Evolutionary conservation across 805 yeast species (phyloP), one percentile per base, ranked within the genome.

Genomic region (Jamesozyma jinghongensis): DNA sequence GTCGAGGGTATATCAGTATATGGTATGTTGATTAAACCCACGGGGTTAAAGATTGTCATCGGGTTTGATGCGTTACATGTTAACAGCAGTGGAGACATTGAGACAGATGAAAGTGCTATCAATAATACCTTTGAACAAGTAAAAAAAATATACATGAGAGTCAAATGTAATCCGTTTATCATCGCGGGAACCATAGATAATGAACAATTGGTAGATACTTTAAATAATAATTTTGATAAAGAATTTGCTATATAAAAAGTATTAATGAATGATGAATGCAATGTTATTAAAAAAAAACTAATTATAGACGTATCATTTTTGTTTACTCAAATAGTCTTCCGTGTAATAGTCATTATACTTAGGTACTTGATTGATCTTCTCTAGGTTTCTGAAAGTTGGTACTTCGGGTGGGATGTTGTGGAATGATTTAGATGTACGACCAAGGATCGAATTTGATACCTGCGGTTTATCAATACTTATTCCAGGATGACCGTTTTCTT

Each of bases 361-460:
- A 1, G 74, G 63, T 11, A 73, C 63, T 17, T 65, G 62, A 40
- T 65, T 65, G 4, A 84, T 81, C 54, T 75, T 77, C 48, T 82
- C 88, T 7, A 79, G 76, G 52, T 78, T 77, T 46, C 70, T 74
- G 56, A 79, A 79, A 4, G 69, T 63, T 2, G 88, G 90, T 18
- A 77, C 42, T 2, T 59, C 49, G 5, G 69, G 63, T 2, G 52
- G 40, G 16, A 41, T 46, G 28, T 49, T 37, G 19, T 41, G 49
- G 36, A 59, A 52, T 19, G 45, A 38, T 20, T 50, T 48, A 1
- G 56, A 41, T 14, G 40, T 36, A 22, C 30, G n/a, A 3, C 59
- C 59, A 12, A 58, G 46, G 11, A 62, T 41, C 44, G 58, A 27
- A 47, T 73, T 74, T 1, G 65, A 58, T 14, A 71, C 60, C 11